Base-by-base conservation (phyloP, 177 flowering plant species). In the Vitis hybrid region DNA sequence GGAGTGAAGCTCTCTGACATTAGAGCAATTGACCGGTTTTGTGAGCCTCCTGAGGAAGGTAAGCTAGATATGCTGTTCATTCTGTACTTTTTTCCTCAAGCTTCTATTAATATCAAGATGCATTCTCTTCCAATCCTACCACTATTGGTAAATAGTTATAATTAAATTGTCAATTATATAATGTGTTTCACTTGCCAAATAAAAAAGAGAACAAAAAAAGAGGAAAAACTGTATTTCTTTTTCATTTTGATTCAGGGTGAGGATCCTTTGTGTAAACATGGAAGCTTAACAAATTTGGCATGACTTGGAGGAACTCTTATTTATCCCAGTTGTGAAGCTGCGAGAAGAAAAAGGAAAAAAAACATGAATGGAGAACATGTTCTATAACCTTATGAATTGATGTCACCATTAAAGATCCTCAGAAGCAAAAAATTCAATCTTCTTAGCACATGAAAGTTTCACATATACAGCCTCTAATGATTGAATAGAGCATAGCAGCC, bases 31-130 rank as follows among this genome's bases (percentile, higher is more conserved):
- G 90, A 95, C 73, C 87, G 99, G 63, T 95, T 93, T 78, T 90
- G 99, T 77, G 99, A 95, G 83, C 98, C 99, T 69, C 98, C 99
- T 5, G 99, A 95, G 74, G 99, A 95, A 88, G 99, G 99, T 95
- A 74, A 78, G 55, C 24, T 65, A 27, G 65, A 56, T 53, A 18
- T 61, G n/a, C 17, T 18, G 27, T 30, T 53, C 17, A 9, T 24
- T 52, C 7, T 9, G 11, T 59, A 55, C 24, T 68, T 21, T 35
- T 57, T 17, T 71, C 17, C 30, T 15, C 52, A 11, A 3, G 13
- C 13, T 12, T 51, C 2, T 67, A 2, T 17, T 49, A 17, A 1
- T 27, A 11, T 27, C 10, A 15, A 13, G 65, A 30, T 63, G 20
- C 9, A 30, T 9, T 41, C 17, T 63, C 41, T 3, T 30, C 8